Evolutionary conservation across 129 eudicot species (phyloP), one percentile per base, ranked within the genome.

Genomic region (Artemisia tridentata): DNA sequence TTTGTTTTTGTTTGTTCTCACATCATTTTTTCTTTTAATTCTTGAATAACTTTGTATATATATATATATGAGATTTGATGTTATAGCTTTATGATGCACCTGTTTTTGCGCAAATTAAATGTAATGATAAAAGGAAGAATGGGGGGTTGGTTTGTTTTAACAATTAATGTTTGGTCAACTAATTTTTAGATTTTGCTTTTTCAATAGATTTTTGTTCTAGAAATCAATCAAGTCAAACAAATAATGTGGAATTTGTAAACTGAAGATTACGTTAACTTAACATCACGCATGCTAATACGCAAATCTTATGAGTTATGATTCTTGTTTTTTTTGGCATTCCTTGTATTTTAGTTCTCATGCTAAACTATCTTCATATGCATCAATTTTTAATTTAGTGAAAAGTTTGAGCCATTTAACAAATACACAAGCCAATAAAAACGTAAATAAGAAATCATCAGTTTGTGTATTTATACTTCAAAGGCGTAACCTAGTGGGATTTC

Each of bases 101-200:
- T 41, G 11, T 3, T 67, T 75, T 57, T 57, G 67, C 60, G 47
- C 11, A 11, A 48, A 63, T 50, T 29, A 12, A 70, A 21, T 14
- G 66, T 63, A 50, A 23, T 2, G 43, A 68, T 49, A 16, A 48
- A 43, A 63, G 45, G 31, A 67, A 54, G 19, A 66, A 53, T 69
- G 55, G 41, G 25, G 25, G 59, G 62, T 62, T 71, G 60, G 77
- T 77, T 77, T 71, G 77, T 71, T 63, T 52, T 69, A 68, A 59
- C 43, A 59, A 63, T 77, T 54, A 25, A 38, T 77, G 76, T 70
- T 77, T 54, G 65, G 65, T 77, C 68, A 71, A 72, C 76, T 70
- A 70, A 70, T 45, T 67, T 67, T 63, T 63, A 41, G 76, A 53
- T 62, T 27, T 76, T 23, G 73, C 27, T 57, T 47, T 67, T 8